Base-by-base conservation (phyloP, 805 yeast genomes). In the Candida yuanshanica region DNA sequence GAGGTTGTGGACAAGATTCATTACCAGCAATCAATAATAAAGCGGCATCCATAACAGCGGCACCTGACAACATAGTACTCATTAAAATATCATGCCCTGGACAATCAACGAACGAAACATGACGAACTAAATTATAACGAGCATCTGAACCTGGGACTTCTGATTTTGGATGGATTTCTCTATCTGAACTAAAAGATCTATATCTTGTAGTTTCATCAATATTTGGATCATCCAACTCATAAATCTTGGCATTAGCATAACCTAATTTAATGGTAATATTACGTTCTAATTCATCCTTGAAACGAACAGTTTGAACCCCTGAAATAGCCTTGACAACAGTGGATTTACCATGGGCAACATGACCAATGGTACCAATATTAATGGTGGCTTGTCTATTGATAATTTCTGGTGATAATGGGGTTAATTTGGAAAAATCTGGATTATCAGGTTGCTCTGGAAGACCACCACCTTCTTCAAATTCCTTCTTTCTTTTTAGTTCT, bases 21-120 rank as follows among this genome's bases (percentile, higher is more conserved):
- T 93, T 93, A 68, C 98, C 99, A 22, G 99, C 99, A 62, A 93
- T 83, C 51, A 93, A 76, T 60, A 93, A 73, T 47, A 93, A 73
- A 3, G 99, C 99, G 43, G 99, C 99, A 69, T 93, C 99, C 99
- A 93, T 93, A 51, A 93, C 99, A 14, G 99, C 99, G 27, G 99
- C 99, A 64, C 99, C 99, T 36, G 98, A 90, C 79, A 93, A 81
- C 99, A 93, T 93, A 52, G 99, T 93, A 77, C 97, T 89, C 99
- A 93, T 93, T 66, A 93, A 82, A 72, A 93, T 95, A 74, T 93
- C 99, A 85, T 93, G 99, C 66, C 99, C 99, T 46, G 99, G 99
- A 74, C 99, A 95, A 74, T 93, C 99, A 47, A 95, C 99, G 59
- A 95, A 95, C 10, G 96, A 88, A 40, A 93, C 99, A 64, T 93